phyloP scores from a whole-genome alignment of 768 basidiomycete genomes.

The Hortiboletus campestris region DNA sequence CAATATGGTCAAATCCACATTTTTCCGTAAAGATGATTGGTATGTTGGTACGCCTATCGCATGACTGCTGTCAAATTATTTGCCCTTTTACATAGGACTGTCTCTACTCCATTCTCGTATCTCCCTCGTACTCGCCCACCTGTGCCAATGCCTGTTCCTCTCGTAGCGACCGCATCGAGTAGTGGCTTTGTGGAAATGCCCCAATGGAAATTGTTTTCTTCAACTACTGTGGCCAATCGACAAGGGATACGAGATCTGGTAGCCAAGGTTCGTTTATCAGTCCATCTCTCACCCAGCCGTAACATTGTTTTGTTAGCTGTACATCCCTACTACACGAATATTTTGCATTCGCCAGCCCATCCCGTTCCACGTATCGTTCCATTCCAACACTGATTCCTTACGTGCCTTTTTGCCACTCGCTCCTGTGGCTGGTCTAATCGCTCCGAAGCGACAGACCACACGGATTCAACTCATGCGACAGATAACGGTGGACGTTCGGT shows the following conservation, averaged over 20 bases:
- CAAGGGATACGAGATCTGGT: slow-evolving; percentile 39
- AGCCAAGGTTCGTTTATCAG: slow-evolving; percentile 25
- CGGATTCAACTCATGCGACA: slow-evolving; percentile 66
- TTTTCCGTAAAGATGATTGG: slow-evolving; percentile 55
- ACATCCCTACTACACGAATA: slow-evolving; percentile 57
- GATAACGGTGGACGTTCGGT: slow-evolving; percentile 62
- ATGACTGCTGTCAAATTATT: neutral
- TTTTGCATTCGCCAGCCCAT: slow-evolving; percentile 59
- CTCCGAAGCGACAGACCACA: slow-evolving; percentile 38
- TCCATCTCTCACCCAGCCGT: neutral
- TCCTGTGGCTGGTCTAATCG: slow-evolving; percentile 39
- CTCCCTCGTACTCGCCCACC: slow-evolving; percentile 64
- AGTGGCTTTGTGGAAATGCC: slow-evolving; percentile 43
- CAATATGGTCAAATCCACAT: slow-evolving; percentile 49
- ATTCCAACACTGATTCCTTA: slow-evolving; percentile 54
- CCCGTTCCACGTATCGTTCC: slow-evolving; percentile 64
- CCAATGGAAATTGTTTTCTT: slow-evolving; percentile 52
- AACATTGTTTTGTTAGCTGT: slow-evolving; percentile 31
- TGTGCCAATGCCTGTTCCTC: slow-evolving; percentile 46
- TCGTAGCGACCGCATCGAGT: slow-evolving; percentile 27
- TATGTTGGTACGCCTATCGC: slow-evolving; percentile 31
- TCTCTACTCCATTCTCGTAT: slow-evolving; percentile 64
- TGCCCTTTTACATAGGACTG: slow-evolving; percentile 35
- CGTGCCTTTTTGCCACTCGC: slow-evolving; percentile 59
- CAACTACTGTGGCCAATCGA: slow-evolving; percentile 40